Conservation (phyloP, 306 rosid species). For the Medicago arabica region DNA sequence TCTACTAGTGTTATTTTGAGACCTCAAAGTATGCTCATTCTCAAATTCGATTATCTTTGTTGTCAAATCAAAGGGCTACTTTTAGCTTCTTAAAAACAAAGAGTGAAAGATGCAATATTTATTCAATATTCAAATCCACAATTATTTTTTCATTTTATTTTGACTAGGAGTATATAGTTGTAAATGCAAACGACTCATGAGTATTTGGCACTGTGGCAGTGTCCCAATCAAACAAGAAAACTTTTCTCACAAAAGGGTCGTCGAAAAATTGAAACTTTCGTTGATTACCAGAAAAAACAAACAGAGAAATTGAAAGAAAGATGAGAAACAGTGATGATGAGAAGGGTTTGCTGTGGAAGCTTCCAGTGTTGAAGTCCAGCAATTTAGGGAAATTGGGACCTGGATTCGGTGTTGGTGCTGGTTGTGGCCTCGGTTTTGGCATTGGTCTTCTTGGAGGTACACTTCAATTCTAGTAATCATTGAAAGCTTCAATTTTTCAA, state of each 20-base stretch:
- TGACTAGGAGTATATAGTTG: no score
- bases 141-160: no score
- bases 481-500: neutral
- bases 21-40: no score
- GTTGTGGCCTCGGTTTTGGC: slow-evolving; percentile 91
- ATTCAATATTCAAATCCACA: no score
- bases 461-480: neutral
- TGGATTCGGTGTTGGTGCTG: slow-evolving; percentile 80
- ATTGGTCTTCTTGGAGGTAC: slow-evolving; percentile 85
- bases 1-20: no score
- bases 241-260: no score
- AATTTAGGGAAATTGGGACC: slow-evolving; percentile 83
- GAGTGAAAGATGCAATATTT: no score
- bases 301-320: neutral
- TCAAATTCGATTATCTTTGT: no score
- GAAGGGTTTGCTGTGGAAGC: slow-evolving; percentile 82
- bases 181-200: no score
- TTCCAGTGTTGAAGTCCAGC: slow-evolving; percentile 57
- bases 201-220: neutral
- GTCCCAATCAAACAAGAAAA: neutral
- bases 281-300: neutral
- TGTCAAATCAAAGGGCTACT: no score
- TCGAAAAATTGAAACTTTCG: neutral
- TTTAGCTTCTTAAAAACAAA: no score
- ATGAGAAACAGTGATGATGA: slow-evolving; percentile 23